These are phyloP conservation scores for Rhododendron kiyosumense DNA, from an alignment of 148 eudicot genomes.

Conservation along the genomic window DNA sequence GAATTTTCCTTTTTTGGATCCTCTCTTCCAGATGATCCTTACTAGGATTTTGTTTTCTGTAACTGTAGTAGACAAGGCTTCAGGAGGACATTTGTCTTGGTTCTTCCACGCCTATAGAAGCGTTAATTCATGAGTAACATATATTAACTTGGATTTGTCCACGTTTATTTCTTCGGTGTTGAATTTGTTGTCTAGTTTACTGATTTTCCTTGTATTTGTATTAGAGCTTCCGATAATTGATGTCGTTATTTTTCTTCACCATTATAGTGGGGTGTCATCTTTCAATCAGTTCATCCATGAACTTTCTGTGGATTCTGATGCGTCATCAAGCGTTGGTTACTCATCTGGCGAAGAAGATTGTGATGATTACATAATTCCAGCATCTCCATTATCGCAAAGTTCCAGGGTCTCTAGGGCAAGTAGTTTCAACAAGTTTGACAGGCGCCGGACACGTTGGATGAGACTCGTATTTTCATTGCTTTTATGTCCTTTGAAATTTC, in stretches of 20 bases:
- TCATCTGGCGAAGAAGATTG: slow-evolving; percentile 67
- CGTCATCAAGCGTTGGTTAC: slow-evolving; percentile 55
- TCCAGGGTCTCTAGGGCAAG: slow-evolving; percentile 55
- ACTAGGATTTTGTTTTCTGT: background rate
- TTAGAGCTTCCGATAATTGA: background rate
- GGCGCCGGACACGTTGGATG: slow-evolving; percentile 42
- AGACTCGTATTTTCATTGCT: slow-evolving; percentile 53
- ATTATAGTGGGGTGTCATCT: slow-evolving; percentile 88
- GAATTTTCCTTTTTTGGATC: background rate
- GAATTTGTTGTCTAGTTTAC: background rate
- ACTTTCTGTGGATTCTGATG: slow-evolving; percentile 75
- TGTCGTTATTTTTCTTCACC: slow-evolving; percentile 5
- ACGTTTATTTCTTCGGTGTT: background rate
- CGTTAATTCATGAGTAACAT: background rate
- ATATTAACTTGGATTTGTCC: background rate
- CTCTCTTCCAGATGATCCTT: background rate
- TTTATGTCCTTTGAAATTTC: slow-evolving; percentile 52
- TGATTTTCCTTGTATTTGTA: background rate
- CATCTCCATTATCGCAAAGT: slow-evolving; percentile 68
- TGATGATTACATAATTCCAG: slow-evolving; percentile 47
- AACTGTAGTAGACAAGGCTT: background rate
- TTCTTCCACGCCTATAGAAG: background rate
- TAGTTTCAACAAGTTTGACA: slow-evolving; percentile 46
- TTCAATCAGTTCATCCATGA: slow-evolving; percentile 95
- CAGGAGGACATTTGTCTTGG: background rate